Evolutionary conservation across 257 asterid species (phyloP).

Genomic region (Handroanthus guayacan): DNA sequence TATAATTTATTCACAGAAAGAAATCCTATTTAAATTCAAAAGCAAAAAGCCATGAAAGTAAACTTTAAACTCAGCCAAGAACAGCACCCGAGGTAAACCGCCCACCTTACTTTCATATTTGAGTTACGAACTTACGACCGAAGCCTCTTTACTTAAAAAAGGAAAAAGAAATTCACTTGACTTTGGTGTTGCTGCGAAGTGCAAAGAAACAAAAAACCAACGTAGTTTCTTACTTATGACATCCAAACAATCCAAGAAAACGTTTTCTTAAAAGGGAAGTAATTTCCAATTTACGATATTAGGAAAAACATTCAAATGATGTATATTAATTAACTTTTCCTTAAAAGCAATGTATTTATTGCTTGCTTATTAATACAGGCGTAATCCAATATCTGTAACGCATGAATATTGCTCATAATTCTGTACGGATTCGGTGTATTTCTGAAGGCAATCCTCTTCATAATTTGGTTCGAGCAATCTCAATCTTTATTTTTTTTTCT

Average conservation of each 20-base stretch:
- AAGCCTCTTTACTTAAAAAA: too few relatives aligned
- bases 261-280: slow-evolving; percentile 25
- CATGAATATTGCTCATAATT: not conserved
- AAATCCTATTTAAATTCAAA: too few relatives aligned
- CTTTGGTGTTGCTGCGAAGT: not conserved
- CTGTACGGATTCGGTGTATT: not conserved
- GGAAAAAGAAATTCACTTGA: not conserved
- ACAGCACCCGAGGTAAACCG: too few relatives aligned
- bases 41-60: too few relatives aligned
- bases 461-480: not conserved
- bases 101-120: too few relatives aligned
- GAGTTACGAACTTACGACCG: too few relatives aligned
- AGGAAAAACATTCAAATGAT: too few relatives aligned
- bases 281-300: not conserved
- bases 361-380: not conserved
- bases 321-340: slow-evolving; percentile 9
- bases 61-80: too few relatives aligned
- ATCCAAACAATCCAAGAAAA: slow-evolving; percentile 1
- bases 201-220: slow-evolving; percentile 6
- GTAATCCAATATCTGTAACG: slow-evolving; percentile 10
- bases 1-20: too few relatives aligned
- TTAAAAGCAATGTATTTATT: slow-evolving; percentile 35
- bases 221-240: not conserved
- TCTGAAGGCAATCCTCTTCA: not conserved
- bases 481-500: not conserved